A percentile compares a stretch with the other conserved stretches of the same genome.
Conservation (phyloP, 2,329 filamentous ascomycete species). For the Chrysoporthe austroafricana region DNA sequence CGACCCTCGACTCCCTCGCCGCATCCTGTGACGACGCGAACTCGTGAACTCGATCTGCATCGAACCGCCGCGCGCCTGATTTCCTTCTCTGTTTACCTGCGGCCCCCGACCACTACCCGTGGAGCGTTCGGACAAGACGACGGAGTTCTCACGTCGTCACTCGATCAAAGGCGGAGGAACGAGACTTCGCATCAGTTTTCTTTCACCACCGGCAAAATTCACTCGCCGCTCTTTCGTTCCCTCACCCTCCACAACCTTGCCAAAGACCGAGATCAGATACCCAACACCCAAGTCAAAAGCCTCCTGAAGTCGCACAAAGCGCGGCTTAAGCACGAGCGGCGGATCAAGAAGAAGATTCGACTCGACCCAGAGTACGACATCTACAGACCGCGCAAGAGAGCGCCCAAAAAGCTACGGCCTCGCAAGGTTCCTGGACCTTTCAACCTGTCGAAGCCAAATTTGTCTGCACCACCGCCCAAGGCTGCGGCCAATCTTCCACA, state of each 20-base stretch:
- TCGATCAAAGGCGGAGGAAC: neutral
- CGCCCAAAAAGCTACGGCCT: conserved; percentile 19
- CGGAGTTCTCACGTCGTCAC: neutral
- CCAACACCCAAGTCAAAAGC: conserved; percentile 19
- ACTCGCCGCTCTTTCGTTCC: conserved; percentile 72
- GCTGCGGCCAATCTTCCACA: conserved; percentile 4
- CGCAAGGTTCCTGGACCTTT: conserved; percentile 32
- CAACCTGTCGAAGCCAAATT: conserved; percentile 14
- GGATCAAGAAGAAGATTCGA: conserved; percentile 32
- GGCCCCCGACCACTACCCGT: neutral
- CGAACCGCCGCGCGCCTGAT: neutral
- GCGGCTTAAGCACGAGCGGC: conserved; percentile 35
- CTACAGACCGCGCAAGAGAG: conserved; percentile 23
- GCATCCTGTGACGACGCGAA: neutral
- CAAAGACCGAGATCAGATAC: conserved; percentile 35
- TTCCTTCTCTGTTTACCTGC: neutral
- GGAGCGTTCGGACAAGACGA: no score
- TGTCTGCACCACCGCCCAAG: conserved; percentile 9
- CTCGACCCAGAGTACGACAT: conserved; percentile 22
- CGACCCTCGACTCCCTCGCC: neutral
- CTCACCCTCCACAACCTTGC: conserved; percentile 51
- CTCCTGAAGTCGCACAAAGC: conserved; percentile 26
- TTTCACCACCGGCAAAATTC: conserved; percentile 62
- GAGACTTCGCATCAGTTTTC: neutral
- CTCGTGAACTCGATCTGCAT: neutral